These are phyloP conservation scores for Backusella sp. DNA, from an alignment of 192 early-diverging fungal species.

Conservation along the genomic window DNA sequence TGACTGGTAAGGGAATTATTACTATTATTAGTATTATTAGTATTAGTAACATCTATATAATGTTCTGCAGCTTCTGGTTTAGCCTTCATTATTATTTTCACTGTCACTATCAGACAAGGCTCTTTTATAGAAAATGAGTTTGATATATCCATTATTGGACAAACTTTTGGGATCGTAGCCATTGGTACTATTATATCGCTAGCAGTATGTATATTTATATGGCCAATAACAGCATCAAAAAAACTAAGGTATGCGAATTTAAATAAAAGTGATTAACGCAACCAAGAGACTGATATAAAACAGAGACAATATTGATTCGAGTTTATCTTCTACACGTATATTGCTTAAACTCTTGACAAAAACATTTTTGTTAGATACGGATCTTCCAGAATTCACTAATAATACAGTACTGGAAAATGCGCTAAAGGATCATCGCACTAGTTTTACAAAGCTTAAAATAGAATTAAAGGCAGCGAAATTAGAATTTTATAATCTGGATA, in stretches of 20 bases:
- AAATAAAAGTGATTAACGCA: not conserved
- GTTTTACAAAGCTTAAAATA: conserved; percentile 51
- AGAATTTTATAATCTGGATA: conserved; percentile 47
- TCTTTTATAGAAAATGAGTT: conserved; percentile 32
- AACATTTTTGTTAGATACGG: conserved; percentile 54
- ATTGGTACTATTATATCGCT: conserved; percentile 41
- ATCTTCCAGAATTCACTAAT: conserved; percentile 49
- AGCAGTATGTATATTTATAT: conserved; percentile 38
- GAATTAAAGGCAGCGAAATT: conserved; percentile 52
- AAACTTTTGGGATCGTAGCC: conserved; percentile 35
- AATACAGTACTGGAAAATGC: conserved; percentile 52
- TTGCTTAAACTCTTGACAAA: conserved; percentile 61
- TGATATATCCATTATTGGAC: conserved; percentile 30
- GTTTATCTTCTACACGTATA: conserved; percentile 53
- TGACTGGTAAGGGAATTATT: conserved; percentile 33
- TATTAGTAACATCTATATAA: not conserved
- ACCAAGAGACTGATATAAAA: not conserved
- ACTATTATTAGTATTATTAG: not conserved
- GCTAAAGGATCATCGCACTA: conserved; percentile 55
- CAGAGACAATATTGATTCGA: conserved; percentile 43
- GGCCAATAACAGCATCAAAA: conserved; percentile 50
- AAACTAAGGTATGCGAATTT: conserved; percentile 27
- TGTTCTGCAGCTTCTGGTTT: conserved; percentile 31
- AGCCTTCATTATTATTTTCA: conserved; percentile 48
- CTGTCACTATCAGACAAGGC: conserved; percentile 44